Evolutionary conservation across 352 stramenopile genomes (phyloP).

Genomic region (Phytophthora aleatoria): DNA sequence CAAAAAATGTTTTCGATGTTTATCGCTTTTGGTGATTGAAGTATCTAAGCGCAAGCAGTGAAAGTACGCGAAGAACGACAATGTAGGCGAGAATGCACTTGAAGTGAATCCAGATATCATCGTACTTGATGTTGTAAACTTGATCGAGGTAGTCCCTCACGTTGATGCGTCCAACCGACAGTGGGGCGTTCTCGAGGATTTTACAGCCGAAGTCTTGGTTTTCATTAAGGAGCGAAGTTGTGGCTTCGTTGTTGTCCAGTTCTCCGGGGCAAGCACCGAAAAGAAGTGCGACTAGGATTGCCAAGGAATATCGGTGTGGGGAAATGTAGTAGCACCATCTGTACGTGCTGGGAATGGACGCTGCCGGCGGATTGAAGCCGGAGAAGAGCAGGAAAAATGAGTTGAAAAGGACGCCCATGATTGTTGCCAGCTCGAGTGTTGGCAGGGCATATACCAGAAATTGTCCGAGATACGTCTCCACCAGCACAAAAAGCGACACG

Average conservation of each 20-base stretch:
- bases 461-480: slow-evolving; percentile 38
- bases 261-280: neutral
- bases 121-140: slow-evolving; percentile 38
- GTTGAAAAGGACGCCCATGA: slow-evolving; percentile 17
- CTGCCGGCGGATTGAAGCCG: slow-evolving; percentile 49
- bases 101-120: slow-evolving; percentile 31
- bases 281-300: neutral
- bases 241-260: slow-evolving; percentile 9
- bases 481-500: slow-evolving; percentile 21
- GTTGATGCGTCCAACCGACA: slow-evolving; percentile 9
- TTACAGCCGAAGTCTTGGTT: slow-evolving; percentile 8
- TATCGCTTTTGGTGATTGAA: slow-evolving; percentile 23
- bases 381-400: slow-evolving; percentile 50
- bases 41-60: slow-evolving; percentile 11
- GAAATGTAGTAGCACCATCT: slow-evolving; percentile 50
- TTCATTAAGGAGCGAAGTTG: neutral
- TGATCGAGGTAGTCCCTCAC: slow-evolving; percentile 28
- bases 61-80: slow-evolving; percentile 16
- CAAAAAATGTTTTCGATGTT: neutral
- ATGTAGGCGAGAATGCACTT: slow-evolving; percentile 30
- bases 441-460: slow-evolving; percentile 21
- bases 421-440: slow-evolving; percentile 14
- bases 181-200: slow-evolving; percentile 10
- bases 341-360: slow-evolving; percentile 43
- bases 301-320: neutral